Percentiles rank a stretch among this genome's conserved stretches.
These are phyloP conservation scores for Xylaria sp. DNA, from an alignment of 2,329 filamentous ascomycete genomes.

Conservation along the genomic window DNA sequence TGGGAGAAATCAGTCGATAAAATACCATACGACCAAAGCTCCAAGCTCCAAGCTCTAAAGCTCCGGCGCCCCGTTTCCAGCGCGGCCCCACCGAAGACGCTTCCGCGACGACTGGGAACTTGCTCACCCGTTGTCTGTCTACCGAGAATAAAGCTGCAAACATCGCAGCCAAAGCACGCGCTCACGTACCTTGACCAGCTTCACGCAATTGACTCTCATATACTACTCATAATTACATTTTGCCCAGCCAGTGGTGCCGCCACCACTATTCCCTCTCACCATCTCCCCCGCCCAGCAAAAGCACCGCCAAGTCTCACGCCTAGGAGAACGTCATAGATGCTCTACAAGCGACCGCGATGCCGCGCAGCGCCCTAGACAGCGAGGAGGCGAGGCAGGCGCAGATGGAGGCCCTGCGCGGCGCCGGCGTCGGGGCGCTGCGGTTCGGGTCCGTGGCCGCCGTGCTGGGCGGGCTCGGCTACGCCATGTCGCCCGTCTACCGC, in stretches of 20 bases:
- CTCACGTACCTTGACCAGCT: not conserved
- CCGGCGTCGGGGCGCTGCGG: constrained; percentile 69
- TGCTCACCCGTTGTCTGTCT: not conserved
- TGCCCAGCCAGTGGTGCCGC: not conserved
- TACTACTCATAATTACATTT: too few species aligned
- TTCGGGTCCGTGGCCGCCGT: constrained; percentile 72
- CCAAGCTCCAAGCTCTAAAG: not conserved
- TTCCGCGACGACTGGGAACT: not conserved
- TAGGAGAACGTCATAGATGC: not conserved
- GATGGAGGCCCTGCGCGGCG: constrained; percentile 73
- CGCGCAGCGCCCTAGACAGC: constrained; percentile 63
- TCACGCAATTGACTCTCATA: not conserved
- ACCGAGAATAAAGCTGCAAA: not conserved
- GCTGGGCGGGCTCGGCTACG: constrained; percentile 66
- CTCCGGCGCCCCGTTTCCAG: not conserved
- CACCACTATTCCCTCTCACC: not conserved
- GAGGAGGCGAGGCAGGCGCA: constrained; percentile 72
- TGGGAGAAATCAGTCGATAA: too few species aligned
- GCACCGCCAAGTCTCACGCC: not conserved
- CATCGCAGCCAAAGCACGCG: not conserved
- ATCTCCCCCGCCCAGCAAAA: not conserved
- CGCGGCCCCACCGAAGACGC: constrained; percentile 18
- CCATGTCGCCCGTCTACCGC: constrained; percentile 73
- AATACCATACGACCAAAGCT: too few species aligned
- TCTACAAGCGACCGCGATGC: constrained; percentile 13